Evolutionary conservation across 306 rosid species (phyloP), one percentile per base, ranked within the genome.

Genomic region (Gillenia trifoliata): DNA sequence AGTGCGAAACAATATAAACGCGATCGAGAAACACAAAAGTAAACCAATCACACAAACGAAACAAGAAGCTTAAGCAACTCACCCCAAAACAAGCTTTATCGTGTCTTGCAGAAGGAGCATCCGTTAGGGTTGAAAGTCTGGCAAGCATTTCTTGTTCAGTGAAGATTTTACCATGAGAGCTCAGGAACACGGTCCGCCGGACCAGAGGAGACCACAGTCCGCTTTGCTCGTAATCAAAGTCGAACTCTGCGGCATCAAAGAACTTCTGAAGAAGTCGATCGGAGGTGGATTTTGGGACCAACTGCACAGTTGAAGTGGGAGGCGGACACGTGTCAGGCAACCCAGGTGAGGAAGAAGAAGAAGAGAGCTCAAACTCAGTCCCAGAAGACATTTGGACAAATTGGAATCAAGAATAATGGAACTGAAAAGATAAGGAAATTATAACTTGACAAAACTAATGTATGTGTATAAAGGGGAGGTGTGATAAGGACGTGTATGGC

Each of bases 121-220:
- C 72, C 64, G 30, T 73, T 41, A 56, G 36, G n/a, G 41, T 82
- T 77, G 75, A 71, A 56, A 90, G 88, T 69, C 79, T 88, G 23
- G 80, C 74, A 73, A 85, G 85, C 89, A 85, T 72, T 61, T 90
- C 87, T 64, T 81, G 61, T 16, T 88, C 86, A 0, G 86, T 87
- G 43, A 84, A 84, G 33, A 90, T 85, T 52, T 59, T 84, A 11
- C 85, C 96, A 0, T 81, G 86, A 11, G 98, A 88, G 81, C 78
- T 85, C 80, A 90, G 31, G 86, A 88, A 92, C 55, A 77, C 98
- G 0, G 83, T 84, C 10, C 92, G 87, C 0, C 67, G 80, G 74
- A 90, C 64, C 0, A 86, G 98, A 47, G 98, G 98, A 83, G 98
- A 92, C 98, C 98, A 92, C 62, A 92, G 36, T 12, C 89, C 98